A percentile compares a stretch with the other conserved stretches of the same genome.
Evolutionary conservation across 2,329 filamentous ascomycete genomes (phyloP).

Genomic region (Blastomyces emzantsi): DNA sequence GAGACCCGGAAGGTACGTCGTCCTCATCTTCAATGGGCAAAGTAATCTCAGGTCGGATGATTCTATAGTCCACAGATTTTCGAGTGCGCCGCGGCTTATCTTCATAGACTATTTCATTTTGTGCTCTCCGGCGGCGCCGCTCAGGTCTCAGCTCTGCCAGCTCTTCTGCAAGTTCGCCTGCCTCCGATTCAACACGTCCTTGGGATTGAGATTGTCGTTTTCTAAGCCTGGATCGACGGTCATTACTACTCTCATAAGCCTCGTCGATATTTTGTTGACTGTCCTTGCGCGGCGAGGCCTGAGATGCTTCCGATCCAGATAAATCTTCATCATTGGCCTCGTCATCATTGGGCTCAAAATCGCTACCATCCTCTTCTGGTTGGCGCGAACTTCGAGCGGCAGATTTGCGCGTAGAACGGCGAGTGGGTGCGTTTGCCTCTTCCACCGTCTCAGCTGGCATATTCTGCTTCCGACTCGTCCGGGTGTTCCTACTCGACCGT

Average conservation of each 20-base stretch:
- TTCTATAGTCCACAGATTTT: slow-evolving; percentile 74
- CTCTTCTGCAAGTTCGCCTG: slow-evolving; percentile 51
- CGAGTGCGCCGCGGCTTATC: slow-evolving; percentile 45
- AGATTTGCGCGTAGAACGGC: slow-evolving; percentile 35
- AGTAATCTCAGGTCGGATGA: slow-evolving; percentile 63
- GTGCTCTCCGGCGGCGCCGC: slow-evolving; percentile 32
- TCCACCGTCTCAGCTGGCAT: slow-evolving; percentile 24
- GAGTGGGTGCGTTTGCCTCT: slow-evolving; percentile 25
- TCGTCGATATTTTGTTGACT: slow-evolving; percentile 36
- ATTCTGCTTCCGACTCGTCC: slow-evolving; percentile 19
- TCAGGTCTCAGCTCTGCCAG: slow-evolving; percentile 45
- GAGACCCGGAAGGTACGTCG: slow-evolving; percentile 57
- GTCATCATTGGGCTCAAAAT: slow-evolving; percentile 51
- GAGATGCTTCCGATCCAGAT: slow-evolving; percentile 43
- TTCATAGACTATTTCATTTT: slow-evolving; percentile 31
- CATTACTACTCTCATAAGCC: slow-evolving; percentile 39
- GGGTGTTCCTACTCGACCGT: slow-evolving; percentile 36
- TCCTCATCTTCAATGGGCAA: slow-evolving; percentile 68
- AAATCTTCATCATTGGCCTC: slow-evolving; percentile 44
- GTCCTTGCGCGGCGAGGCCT: slow-evolving; percentile 36
- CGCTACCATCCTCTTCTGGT: slow-evolving; percentile 48
- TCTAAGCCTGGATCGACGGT: slow-evolving; percentile 45
- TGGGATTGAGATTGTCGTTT: slow-evolving; percentile 40
- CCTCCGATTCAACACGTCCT: slow-evolving; percentile 42
- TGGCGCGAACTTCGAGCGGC: slow-evolving; percentile 37